These are phyloP conservation scores for Albizia julibrissin DNA, from an alignment of 306 rosid genomes.

Conservation along the genomic window DNA sequence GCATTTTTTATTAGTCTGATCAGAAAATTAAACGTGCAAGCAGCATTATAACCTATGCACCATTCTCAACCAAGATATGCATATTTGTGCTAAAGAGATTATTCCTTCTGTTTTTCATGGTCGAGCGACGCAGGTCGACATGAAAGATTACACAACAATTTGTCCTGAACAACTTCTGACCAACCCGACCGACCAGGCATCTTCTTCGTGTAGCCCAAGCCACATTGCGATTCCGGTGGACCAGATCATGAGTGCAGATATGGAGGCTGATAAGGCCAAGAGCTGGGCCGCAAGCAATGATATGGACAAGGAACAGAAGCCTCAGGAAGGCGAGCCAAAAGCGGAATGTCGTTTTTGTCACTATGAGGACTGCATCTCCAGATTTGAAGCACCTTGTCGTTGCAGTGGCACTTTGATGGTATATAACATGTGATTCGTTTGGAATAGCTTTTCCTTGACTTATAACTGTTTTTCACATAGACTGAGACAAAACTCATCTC, in stretches of 20 bases:
- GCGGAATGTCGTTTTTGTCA: conserved; percentile 36
- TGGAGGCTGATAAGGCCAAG: neutral
- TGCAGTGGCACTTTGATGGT: conserved; percentile 39
- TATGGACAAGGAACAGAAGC: neutral
- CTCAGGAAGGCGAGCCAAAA: neutral
- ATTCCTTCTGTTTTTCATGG: neutral
- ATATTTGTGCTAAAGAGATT: neutral
- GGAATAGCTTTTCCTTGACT: no score
- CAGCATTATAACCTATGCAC: neutral
- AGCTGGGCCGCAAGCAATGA: neutral
- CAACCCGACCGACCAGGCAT: neutral
- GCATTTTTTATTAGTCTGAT: neutral
- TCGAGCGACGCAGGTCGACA: neutral
- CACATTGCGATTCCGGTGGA: neutral
- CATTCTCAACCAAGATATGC: neutral
- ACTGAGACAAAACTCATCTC: no score
- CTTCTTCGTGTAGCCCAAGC: neutral
- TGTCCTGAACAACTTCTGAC: neutral
- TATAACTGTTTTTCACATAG: no score
- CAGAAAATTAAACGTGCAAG: neutral
- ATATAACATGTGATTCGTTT: no score
- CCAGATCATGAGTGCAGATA: neutral
- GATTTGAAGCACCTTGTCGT: conserved; percentile 29
- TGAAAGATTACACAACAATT: neutral
- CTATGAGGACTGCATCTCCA: conserved; percentile 6